Evolutionary conservation across 495 filamentous ascomycete genomes (phyloP).

Genomic region (Talaromyces stipitatus): DNA sequence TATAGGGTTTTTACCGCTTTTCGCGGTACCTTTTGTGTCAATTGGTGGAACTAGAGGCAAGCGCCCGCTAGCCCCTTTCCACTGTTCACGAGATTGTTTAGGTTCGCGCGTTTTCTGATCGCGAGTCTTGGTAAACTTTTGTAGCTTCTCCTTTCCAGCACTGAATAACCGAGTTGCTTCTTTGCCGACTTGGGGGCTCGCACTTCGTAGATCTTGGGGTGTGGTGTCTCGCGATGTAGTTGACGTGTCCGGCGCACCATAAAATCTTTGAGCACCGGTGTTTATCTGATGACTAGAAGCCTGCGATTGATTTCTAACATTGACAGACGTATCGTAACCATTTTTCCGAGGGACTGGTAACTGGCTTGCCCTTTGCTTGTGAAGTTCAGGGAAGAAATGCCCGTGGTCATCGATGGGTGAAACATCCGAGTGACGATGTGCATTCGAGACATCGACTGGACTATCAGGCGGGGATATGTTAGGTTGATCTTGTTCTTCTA

Average conservation of each 20-base stretch:
- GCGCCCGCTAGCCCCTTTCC: slow-evolving; percentile 45
- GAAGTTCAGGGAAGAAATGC: slow-evolving; percentile 7
- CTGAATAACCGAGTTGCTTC: background rate
- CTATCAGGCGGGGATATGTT: slow-evolving; percentile 42
- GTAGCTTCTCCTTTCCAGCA: slow-evolving; percentile 2
- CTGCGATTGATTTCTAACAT: background rate
- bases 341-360: slow-evolving; percentile 5
- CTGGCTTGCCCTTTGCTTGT: slow-evolving; percentile 6
- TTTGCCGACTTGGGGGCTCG: slow-evolving; percentile 3
- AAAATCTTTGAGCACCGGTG: background rate
- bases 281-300: background rate
- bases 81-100: slow-evolving; percentile 28
- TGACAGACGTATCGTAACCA: background rate
- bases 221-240: background rate
- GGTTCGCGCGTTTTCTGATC: slow-evolving; percentile 12
- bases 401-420: slow-evolving; percentile 37
- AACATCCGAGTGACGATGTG: slow-evolving; percentile 25
- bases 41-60: slow-evolving; percentile 30
- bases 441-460: slow-evolving; percentile 13
- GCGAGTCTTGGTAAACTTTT: slow-evolving; percentile 18
- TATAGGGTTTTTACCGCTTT: background rate
- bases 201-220: background rate
- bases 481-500: slow-evolving; percentile 5
- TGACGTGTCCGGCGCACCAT: background rate
- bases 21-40: slow-evolving; percentile 4